These are phyloP conservation scores for Entamoeba invadens DNA, from an alignment of 208 protist genomes.

Conservation along the genomic window DNA sequence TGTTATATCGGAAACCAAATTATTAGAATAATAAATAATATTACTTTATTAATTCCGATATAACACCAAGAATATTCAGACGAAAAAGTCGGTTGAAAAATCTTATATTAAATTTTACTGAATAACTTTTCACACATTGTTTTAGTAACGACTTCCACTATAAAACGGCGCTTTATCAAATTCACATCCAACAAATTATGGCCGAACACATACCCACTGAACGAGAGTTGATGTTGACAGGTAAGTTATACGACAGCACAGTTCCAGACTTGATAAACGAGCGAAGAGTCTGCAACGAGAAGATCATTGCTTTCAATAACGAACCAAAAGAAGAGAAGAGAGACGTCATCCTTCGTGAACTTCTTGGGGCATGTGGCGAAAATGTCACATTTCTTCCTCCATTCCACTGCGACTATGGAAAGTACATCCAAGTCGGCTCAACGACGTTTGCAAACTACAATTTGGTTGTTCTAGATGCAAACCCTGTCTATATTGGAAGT, in stretches of 20 bases:
- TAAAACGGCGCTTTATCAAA: too few species aligned
- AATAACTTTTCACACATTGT: too few species aligned
- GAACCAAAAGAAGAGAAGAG: background rate
- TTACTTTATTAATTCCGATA: too few species aligned
- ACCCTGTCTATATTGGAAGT: constrained; percentile 46
- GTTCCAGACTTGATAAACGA: background rate
- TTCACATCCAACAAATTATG: too few species aligned
- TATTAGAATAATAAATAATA: too few species aligned
- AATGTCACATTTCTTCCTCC: constrained; percentile 3
- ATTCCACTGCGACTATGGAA: constrained; percentile 56
- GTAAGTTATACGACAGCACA: background rate
- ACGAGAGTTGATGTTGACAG: background rate
- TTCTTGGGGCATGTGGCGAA: background rate
- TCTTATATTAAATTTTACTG: too few species aligned
- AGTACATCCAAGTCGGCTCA: constrained; percentile 47
- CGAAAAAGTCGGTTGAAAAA: too few species aligned
- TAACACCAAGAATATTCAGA: too few species aligned
- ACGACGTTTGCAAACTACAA: constrained; percentile 49
- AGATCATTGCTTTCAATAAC: background rate
- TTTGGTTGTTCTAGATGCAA: constrained; percentile 51
- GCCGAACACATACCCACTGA: too few species aligned
- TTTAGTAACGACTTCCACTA: too few species aligned
- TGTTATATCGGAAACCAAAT: too few species aligned
- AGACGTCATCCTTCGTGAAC: background rate
- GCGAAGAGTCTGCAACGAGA: background rate